phyloP scores from a whole-genome alignment of 768 basidiomycete genomes.

The Gelatoporia subvermispora region DNA sequence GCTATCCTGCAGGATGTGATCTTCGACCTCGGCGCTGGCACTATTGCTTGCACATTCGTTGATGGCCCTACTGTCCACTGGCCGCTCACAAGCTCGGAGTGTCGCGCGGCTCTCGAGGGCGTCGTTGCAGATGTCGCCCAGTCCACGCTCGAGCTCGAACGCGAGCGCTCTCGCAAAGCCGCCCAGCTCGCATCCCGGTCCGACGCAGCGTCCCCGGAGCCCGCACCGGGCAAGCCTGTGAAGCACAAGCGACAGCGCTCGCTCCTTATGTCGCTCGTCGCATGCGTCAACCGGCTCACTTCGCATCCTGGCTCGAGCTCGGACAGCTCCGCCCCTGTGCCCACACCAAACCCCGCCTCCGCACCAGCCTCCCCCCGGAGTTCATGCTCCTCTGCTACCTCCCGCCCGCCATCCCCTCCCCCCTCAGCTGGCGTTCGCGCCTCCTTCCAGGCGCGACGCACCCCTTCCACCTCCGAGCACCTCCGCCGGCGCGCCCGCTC shows the following conservation, averaged over 20 bases:
- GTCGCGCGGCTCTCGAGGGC: slow-evolving; percentile 41
- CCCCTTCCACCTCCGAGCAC: slow-evolving; percentile 11
- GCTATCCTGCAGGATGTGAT: slow-evolving; percentile 53
- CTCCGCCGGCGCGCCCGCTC: slow-evolving; percentile 63
- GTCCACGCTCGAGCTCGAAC: slow-evolving; percentile 39
- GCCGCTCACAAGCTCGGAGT: slow-evolving; percentile 34
- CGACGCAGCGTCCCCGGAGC: background rate
- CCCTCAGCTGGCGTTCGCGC: slow-evolving; percentile 17
- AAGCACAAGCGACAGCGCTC: slow-evolving; percentile 71
- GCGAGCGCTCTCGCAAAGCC: slow-evolving; percentile 24
- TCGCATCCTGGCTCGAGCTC: slow-evolving; percentile 6
- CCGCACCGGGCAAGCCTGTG: slow-evolving; percentile 27
- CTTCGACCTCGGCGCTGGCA: slow-evolving; percentile 48
- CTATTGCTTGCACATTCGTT: slow-evolving; percentile 50
- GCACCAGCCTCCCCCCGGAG: slow-evolving; percentile 13
- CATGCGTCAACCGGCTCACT: slow-evolving; percentile 31
- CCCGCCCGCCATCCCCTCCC: slow-evolving; percentile 25
- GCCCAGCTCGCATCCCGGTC: background rate
- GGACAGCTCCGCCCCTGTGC: slow-evolving; percentile 8
- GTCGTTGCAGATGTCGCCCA: slow-evolving; percentile 51
- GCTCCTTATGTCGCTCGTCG: slow-evolving; percentile 63
- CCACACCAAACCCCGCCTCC: slow-evolving; percentile 2
- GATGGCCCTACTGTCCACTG: slow-evolving; percentile 51
- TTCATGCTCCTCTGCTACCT: slow-evolving; percentile 8
- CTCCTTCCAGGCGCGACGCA: slow-evolving; percentile 3